Base-by-base conservation (phyloP, 495 filamentous ascomycete species). In the Aspergillus cavernicola region DNA sequence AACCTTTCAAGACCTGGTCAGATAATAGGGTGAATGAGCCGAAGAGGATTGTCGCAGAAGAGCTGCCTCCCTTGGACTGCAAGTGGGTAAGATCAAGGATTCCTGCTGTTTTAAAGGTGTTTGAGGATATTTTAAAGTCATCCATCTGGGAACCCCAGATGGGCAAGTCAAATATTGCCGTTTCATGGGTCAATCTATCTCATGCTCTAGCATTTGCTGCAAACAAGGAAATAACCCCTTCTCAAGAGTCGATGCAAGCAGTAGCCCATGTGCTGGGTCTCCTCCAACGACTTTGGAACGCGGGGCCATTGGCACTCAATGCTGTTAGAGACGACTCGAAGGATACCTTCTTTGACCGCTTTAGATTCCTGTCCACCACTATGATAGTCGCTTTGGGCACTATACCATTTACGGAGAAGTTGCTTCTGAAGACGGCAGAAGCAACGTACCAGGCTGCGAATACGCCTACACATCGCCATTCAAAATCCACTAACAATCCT, bases 221-320 rank as follows among this genome's bases (percentile, higher is more conserved):
- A 6, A 85, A 79, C 37, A 93, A 95, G 68, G 93, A 98, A 63
- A 85, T 98, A 50, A 96, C 90, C 58, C 86, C 92, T 11, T 89
- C 89, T 0, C 79, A 78, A 19, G 91, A 97, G 50, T 85, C 88
- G 5, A 88, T 88, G 70, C 77, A 84, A 43, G 89, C 90, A 37
- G 77, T 95, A 40, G 84, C 89, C 10, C 78, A 83, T 42, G 71
- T 90, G 19, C 74, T 93, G 48, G 80, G 80, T 23, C 57, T 87
- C 18, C 65, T 95, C 9, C 80, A 83, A 46, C 80, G 74, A 12
- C 69, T 91, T 3, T 95, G 92, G 89, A 69, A 66, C 29, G 52
- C 51, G 11, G 69, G 69, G 1, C 72, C 69, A 2, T 29, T 62
- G 7, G 70, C 73, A 7, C 53, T 78, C 23, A 74, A 74, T 44